Evolutionary conservation across 148 eudicot species (phyloP).

Genomic region (Diospyros lotus): DNA sequence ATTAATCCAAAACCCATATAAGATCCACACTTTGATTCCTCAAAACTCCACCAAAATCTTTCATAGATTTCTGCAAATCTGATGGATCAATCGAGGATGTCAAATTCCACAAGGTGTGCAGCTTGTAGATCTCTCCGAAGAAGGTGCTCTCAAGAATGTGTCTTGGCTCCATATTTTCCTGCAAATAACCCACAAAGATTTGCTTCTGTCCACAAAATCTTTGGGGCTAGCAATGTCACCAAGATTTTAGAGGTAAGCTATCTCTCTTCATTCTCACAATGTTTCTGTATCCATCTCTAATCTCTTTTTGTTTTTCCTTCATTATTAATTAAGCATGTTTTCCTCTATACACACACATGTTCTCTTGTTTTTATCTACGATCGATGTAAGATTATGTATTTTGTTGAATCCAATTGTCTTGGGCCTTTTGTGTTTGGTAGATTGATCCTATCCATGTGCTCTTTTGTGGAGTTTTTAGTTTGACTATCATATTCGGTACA

Average conservation of each 20-base stretch:
- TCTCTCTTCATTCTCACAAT: neutral
- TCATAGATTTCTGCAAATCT: conserved; percentile 14
- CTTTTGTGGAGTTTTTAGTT: too few species aligned
- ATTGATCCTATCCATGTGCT: too few species aligned
- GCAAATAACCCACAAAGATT: conserved; percentile 36
- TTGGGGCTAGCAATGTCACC: conserved; percentile 43
- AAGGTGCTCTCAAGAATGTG: conserved; percentile 44
- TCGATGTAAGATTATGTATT: too few species aligned
- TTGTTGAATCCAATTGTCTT: too few species aligned
- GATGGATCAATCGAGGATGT: conserved; percentile 10
- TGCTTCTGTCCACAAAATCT: conserved; percentile 38
- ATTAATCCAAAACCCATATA: conserved; percentile 11
- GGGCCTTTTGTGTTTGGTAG: too few species aligned
- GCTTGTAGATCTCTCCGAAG: conserved; percentile 46
- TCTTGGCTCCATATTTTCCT: conserved; percentile 35
- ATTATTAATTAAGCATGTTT: neutral
- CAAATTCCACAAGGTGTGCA: conserved; percentile 43
- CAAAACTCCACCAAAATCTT: conserved; percentile 7
- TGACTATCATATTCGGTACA: too few species aligned
- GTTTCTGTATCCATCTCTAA: neutral
- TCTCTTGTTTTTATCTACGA: too few species aligned
- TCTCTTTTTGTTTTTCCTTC: neutral
- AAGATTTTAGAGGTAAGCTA: conserved; percentile 38
- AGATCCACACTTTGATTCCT: conserved; percentile 2
- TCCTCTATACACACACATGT: too few species aligned